Base-by-base conservation (phyloP, 768 basidiomycete species). In the Tricholoma flavovirens region DNA sequence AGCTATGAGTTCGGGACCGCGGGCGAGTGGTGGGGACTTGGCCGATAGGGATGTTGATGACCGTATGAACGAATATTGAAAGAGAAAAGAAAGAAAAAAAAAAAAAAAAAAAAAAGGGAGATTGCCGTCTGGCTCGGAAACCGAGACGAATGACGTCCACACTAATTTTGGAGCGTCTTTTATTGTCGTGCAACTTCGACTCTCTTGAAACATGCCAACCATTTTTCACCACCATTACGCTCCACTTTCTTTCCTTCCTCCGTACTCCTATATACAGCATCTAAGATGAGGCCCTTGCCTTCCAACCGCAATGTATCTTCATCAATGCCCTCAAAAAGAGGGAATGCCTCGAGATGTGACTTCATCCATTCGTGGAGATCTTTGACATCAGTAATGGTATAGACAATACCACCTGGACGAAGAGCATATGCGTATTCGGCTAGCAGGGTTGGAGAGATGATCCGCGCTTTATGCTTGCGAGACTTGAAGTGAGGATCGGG, bases 401-500 rank as follows among this genome's bases (percentile, higher is more conserved):
- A 99, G 22, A 98, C 80, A 66, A 96, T 87, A 6, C 97, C 97
- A n/a, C 94, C 95, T 0, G 90, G 90, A 24, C 83, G 81, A 42
- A 99, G 82, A 21, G 90, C 88, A 67, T 92, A 97, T 4, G 97
- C 96, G 62, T 99, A 99, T 68, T 99, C 97, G 22, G 97, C 94
- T 17, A 98, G 81, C 29, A 99, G 80, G n/a, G 96, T 95, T 5
- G 93, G 90, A 52, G 95, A 97, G 67, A 98, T 95, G 68, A 98
- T 98, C 66, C 97, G 87, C 1, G 96, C 96, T 75, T 99, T 99
- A 78, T 98, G 96, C 71, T 99, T 99, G 64, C 95, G 86, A 8
- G 83, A 80, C 71, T 99, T 98, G 82, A 99, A 99, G 70, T 98
- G 97, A 0, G 97, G 97, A 71, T 99, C 97, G 40, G 97, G 97